A percentile compares a stretch with the other conserved stretches of the same genome.
phyloP scores from a whole-genome alignment of 1,284 basidiomycete genomes.

The Trichosporon ovoides region DNA sequence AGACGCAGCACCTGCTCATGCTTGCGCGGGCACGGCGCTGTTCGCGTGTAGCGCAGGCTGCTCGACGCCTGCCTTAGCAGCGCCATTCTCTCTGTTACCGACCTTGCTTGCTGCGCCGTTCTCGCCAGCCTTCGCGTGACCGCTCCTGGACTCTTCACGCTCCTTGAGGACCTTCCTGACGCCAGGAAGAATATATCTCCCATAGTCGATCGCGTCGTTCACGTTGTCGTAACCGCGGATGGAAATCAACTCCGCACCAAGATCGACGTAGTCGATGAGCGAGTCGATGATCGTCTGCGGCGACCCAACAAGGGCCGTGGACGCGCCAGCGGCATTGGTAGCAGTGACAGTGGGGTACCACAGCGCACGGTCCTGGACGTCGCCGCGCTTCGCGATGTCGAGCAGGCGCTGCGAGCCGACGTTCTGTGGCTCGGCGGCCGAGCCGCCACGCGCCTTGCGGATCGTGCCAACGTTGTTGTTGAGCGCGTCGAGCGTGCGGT shows the following conservation, averaged over 20 bases:
- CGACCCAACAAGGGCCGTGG: conserved; percentile 34
- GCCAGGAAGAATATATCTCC: conserved; percentile 32
- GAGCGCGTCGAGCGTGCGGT: conserved; percentile 26
- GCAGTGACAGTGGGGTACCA: conserved; percentile 37
- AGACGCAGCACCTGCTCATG: too few species aligned
- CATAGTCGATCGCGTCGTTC: conserved; percentile 33
- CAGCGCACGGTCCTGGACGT: conserved; percentile 34
- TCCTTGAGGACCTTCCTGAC: conserved; percentile 13
- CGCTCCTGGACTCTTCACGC: not conserved
- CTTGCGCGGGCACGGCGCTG: too few species aligned
- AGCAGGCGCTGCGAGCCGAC: conserved; percentile 33
- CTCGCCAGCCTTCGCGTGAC: not conserved
- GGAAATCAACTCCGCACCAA: conserved; percentile 30
- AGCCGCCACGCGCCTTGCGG: not conserved
- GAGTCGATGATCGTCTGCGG: conserved; percentile 34
- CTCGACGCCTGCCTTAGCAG: not conserved
- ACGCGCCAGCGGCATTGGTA: conserved; percentile 31
- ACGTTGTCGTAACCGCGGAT: conserved; percentile 36
- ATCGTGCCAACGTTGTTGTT: conserved; percentile 4
- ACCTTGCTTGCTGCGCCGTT: not conserved
- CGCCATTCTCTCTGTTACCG: not conserved
- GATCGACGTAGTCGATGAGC: conserved; percentile 32
- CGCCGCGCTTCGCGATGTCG: conserved; percentile 31
- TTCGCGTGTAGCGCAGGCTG: not conserved
- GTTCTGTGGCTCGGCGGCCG: conserved; percentile 16